Conservation (phyloP, 1,284 basidiomycete genomes). For the Tilletia indica region DNA sequence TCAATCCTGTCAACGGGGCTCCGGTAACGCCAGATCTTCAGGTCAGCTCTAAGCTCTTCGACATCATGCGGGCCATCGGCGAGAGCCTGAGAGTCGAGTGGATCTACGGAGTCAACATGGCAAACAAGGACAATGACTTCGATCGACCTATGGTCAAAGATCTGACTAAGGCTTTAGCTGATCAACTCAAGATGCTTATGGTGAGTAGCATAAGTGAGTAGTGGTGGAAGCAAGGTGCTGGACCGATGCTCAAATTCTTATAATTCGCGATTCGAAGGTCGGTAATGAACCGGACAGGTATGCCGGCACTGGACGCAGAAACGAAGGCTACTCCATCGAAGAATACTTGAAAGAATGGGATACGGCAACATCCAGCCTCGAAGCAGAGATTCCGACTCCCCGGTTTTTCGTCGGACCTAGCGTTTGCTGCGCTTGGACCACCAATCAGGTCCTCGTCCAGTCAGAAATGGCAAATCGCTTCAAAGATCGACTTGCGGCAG, state of each 20-base stretch:
- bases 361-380: slow-evolving; percentile 40
- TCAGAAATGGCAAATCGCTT: slow-evolving; percentile 19
- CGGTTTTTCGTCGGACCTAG: slow-evolving; percentile 63
- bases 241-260: neutral
- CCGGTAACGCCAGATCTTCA: slow-evolving; percentile 25
- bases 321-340: slow-evolving; percentile 57
- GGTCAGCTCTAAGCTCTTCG: slow-evolving; percentile 21
- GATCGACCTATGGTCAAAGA: slow-evolving; percentile 20
- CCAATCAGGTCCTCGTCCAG: slow-evolving; percentile 14
- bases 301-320: slow-evolving; percentile 36
- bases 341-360: slow-evolving; percentile 64
- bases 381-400: neutral
- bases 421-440: slow-evolving; percentile 62
- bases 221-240: neutral
- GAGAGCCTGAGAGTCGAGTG: neutral
- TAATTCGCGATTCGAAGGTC: slow-evolving; percentile 56
- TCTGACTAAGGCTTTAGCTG: slow-evolving; percentile 4
- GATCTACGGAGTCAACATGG: slow-evolving; percentile 28
- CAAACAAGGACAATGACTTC: slow-evolving; percentile 27
- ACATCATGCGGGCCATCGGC: slow-evolving; percentile 17
- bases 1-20: slow-evolving; percentile 16
- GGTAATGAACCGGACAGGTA: slow-evolving; percentile 66
- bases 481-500: slow-evolving; percentile 21
- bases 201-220: slow-evolving; percentile 51
- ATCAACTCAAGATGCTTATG: slow-evolving; percentile 39